Base-by-base conservation (phyloP, 169 alveolate species). In the Perkinsus olseni region DNA sequence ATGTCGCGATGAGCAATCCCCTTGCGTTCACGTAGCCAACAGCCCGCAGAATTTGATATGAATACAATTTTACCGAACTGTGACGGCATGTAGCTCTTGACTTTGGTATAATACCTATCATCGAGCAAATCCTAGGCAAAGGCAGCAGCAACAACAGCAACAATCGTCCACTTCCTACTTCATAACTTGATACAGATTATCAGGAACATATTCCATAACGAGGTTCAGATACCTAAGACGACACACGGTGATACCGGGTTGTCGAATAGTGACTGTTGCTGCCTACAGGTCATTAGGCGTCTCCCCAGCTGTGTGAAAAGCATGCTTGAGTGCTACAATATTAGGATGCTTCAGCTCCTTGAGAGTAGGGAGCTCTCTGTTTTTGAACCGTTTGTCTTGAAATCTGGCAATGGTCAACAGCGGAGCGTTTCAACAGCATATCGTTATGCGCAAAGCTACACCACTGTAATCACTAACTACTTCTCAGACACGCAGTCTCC, bases 181-280 rank as follows among this genome's bases (percentile, higher is more conserved):
- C 39, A 51, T 39, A 74, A 98, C 98, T 74, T 98, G 95, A 93
- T 98, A 98, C 20, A 98, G 97, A 45, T 99, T 99, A 74, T 98
- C 99, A 24, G 99, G 99, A 38, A 99, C 97, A 95, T 97, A 99
- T 93, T 98, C 99, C 99, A 98, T 98, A 34, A 98, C 99, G 20
- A 98, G 98, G 96, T 98, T 98, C 74, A 98, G 94, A 94, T 96
- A 98, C 92, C 96, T 95, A 74, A 92, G 95, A n/a, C 74, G 94
- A 40, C 95, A 24, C 82, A n/a, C n/a, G n/a, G n/a, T n/a, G n/a
- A n/a, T n/a, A n/a, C n/a, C n/a, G n/a, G n/a, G n/a, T n/a, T n/a
- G n/a, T n/a, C n/a, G n/a, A 62, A 28, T 28, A 62, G 82, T 62
- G 96, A 74, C 93, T 91, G 13, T 62, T 62, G 0, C 94, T 93